Evolutionary conservation across 768 basidiomycete genomes (phyloP).

Genomic region (Chiua virens): DNA sequence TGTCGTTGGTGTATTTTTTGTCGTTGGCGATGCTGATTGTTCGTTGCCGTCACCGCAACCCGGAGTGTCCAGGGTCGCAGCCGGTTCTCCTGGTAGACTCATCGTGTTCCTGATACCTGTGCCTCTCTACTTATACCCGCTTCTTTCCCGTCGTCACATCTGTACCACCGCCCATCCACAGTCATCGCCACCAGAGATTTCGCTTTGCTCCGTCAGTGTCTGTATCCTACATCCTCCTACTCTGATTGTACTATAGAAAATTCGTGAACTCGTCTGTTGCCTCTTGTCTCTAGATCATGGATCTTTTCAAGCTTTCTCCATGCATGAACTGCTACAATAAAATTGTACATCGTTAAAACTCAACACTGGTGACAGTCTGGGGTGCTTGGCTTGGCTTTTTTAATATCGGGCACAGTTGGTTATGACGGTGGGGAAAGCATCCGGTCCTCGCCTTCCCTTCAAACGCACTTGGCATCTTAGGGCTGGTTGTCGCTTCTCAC

Average conservation of each 20-base stretch:
- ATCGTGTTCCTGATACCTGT: conserved; percentile 31
- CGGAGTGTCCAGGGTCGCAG: conserved; percentile 13
- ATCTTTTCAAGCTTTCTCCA: conserved; percentile 2
- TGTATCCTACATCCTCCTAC: conserved; percentile 19
- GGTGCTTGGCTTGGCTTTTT: no score
- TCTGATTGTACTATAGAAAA: conserved; percentile 18
- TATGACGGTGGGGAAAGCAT: no score
- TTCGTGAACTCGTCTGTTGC: background rate
- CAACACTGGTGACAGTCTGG: no score
- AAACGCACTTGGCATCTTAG: no score
- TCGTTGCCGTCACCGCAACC: conserved; percentile 19
- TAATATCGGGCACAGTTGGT: no score
- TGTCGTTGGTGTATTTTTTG: conserved; percentile 6
- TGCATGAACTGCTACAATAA: background rate
- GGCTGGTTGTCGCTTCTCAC: no score
- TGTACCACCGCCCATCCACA: conserved; percentile 25
- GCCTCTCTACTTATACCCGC: conserved; percentile 28
- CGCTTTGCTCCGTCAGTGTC: conserved; percentile 7
- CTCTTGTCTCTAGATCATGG: conserved; percentile 11
- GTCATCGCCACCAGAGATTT: conserved; percentile 19
- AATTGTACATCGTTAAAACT: no score
- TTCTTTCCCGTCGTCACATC: conserved; percentile 19
- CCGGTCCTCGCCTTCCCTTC: no score
- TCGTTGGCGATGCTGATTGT: conserved; percentile 25
- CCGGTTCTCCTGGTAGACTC: conserved; percentile 13